Evolutionary conservation across 2,329 filamentous ascomycete genomes (phyloP), one percentile per base, ranked within the genome.

Genomic region (Monosporascus sp.): DNA sequence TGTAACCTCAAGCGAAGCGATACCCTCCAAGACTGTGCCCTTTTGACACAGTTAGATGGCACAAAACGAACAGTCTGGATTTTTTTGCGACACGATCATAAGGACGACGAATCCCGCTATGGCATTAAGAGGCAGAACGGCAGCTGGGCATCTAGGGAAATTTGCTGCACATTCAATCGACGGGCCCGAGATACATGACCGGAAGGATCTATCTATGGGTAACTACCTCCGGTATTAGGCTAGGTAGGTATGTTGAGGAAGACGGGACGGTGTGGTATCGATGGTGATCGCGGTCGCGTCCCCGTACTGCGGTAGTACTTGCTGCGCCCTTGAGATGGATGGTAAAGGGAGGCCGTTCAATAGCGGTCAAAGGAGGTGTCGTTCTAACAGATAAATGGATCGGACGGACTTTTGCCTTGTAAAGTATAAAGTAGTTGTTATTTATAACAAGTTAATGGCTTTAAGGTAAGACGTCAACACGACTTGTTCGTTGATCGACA

Each of bases 1-100:
- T 53, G 52, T 50, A 59, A 65, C 64, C 64, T 63, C 64, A 54
- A 47, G 47, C 56, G 65, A 66, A 63, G 62, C 56, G 58, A 54
- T 49, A 54, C 52, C 59, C 61, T 62, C 63, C 45, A 52, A 55
- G 50, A 56, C 43, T 58, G 44, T 26, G 61, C 55, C 64, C 61
- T 63, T 61, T 59, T 59, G 52, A 58, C 55, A 52, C 51, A 43
- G 58, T 60, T 55, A 56, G 60, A 59, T 62, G 57, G 64, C 61
- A 63, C 61, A 55, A 61, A 62, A 19, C 43, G 61, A 59, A 61
- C 51, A 57, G 49, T 58, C 48, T 62, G 49, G 55, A 58, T 54
- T 48, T 56, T 52, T 50, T 63, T 56, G 65, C 58, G 57, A 58
- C 52, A 60, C 58, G 60, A 62, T 61, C 65, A 67, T 67, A 62